Evolutionary conservation across 2,329 filamentous ascomycete species (phyloP).

Genomic region (Trichoderma sp.): DNA sequence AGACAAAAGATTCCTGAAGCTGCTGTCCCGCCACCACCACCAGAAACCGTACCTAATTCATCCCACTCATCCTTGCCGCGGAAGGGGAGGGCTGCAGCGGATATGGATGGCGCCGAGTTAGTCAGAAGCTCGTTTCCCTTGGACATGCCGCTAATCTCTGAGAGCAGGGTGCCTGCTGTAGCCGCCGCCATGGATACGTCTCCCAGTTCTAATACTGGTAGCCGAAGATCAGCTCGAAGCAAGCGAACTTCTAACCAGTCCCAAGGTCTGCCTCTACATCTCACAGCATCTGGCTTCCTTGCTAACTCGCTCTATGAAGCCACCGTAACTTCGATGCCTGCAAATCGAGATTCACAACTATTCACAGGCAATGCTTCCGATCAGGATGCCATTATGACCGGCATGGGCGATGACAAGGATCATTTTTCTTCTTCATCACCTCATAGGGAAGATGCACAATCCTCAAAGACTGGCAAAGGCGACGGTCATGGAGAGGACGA

Average conservation of each 20-base stretch:
- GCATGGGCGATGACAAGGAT: neutral
- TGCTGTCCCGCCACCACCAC: slow-evolving; percentile 39
- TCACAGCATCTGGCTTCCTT: neutral
- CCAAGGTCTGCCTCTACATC: slow-evolving; percentile 36
- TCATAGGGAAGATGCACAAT: neutral
- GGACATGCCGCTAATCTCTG: neutral
- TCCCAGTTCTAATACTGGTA: slow-evolving; percentile 49
- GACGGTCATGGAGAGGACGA: neutral
- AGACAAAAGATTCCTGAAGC: slow-evolving; percentile 65
- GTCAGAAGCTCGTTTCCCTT: slow-evolving; percentile 22
- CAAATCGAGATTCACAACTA: neutral
- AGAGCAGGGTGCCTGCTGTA: slow-evolving; percentile 5
- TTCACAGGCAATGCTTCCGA: neutral
- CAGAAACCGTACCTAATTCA: slow-evolving; percentile 33
- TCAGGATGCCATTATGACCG: slow-evolving; percentile 13
- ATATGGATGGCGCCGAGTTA: slow-evolving; percentile 74
- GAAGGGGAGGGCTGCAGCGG: slow-evolving; percentile 68
- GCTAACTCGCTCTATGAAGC: neutral
- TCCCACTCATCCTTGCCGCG: slow-evolving; percentile 50
- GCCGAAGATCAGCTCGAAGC: slow-evolving; percentile 70
- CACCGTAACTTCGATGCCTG: neutral
- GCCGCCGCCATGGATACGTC: slow-evolving; percentile 1
- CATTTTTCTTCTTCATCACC: slow-evolving; percentile 26
- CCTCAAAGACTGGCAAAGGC: neutral
- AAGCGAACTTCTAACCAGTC: slow-evolving; percentile 61